Evolutionary conservation across 169 alveolate genomes (phyloP).

Genomic region (Plasmodium fragile): DNA sequence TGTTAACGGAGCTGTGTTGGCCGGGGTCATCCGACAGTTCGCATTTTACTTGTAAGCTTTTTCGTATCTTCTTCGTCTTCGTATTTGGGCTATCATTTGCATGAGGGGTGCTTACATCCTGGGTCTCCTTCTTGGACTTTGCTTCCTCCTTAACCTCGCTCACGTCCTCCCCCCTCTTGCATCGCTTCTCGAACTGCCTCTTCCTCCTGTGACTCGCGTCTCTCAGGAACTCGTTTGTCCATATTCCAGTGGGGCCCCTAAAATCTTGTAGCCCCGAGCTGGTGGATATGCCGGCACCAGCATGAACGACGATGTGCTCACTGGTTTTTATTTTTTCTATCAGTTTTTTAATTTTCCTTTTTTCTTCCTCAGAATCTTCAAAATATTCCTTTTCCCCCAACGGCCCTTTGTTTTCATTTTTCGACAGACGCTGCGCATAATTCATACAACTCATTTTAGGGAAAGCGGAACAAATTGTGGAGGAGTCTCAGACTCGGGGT

Average conservation of each 20-base stretch:
- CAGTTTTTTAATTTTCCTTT: constrained; percentile 75
- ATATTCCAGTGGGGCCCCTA: constrained; percentile 87
- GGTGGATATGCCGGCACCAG: constrained; percentile 89
- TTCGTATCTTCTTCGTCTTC: constrained; percentile 15
- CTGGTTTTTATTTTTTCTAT: constrained; percentile 76
- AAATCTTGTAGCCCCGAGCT: constrained; percentile 87
- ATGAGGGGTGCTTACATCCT: not conserved
- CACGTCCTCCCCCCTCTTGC: constrained; percentile 50
- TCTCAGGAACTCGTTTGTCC: constrained; percentile 81
- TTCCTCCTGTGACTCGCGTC: constrained; percentile 25
- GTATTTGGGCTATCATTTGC: not conserved
- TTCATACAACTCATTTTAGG: constrained; percentile 73
- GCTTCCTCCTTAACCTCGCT: constrained; percentile 45
- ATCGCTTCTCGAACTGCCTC: constrained; percentile 46
- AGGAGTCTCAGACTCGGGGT: not conserved
- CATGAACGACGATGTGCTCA: constrained; percentile 81
- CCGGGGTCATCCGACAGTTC: constrained; percentile 3
- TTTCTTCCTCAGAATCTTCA: constrained; percentile 81
- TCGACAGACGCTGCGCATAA: constrained; percentile 82
- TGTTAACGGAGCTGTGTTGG: not conserved
- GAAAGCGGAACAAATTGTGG: not conserved
- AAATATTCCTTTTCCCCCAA: constrained; percentile 81
- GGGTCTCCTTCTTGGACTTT: not conserved
- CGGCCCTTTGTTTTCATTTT: constrained; percentile 87
- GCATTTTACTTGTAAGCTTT: not conserved